These are phyloP conservation scores for Cyclotella baltica DNA, from an alignment of 108 stramenopile species.

Conservation along the genomic window DNA sequence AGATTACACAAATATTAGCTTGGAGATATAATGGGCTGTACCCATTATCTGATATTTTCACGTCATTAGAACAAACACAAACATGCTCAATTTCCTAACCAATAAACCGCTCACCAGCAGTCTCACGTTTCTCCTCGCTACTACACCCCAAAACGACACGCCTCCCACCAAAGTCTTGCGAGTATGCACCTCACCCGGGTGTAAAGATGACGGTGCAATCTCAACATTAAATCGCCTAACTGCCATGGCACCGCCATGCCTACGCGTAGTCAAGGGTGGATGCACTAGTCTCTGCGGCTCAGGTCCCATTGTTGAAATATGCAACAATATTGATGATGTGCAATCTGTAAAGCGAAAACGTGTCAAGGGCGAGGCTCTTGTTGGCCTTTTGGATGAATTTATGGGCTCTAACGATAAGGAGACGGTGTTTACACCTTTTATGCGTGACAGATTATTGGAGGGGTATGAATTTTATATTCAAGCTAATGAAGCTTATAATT, in stretches of 20 bases:
- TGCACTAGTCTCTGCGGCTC: conserved; percentile 62
- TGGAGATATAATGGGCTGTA: too few relatives aligned
- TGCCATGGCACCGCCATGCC: conserved; percentile 53
- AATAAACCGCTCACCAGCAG: background rate
- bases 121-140: conserved; percentile 10
- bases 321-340: conserved; percentile 17
- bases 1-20: too few relatives aligned
- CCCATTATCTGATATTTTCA: too few relatives aligned
- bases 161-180: conserved; percentile 18
- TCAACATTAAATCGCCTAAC: conserved; percentile 34
- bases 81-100: conserved; percentile 3
- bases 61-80: too few relatives aligned
- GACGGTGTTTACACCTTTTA: conserved; percentile 10
- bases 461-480: conserved; percentile 42
- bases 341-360: conserved; percentile 36
- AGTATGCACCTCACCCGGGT: conserved; percentile 44
- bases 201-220: conserved; percentile 42
- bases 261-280: conserved; percentile 39
- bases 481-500: conserved; percentile 26
- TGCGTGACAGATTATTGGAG: conserved; percentile 28
- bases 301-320: conserved; percentile 57
- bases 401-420: background rate
- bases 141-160: conserved; percentile 1
- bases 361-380: conserved; percentile 31
- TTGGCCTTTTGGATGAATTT: conserved; percentile 38